Evolutionary conservation across 768 basidiomycete genomes (phyloP).

Genomic region (Pisolithus microcarpus): DNA sequence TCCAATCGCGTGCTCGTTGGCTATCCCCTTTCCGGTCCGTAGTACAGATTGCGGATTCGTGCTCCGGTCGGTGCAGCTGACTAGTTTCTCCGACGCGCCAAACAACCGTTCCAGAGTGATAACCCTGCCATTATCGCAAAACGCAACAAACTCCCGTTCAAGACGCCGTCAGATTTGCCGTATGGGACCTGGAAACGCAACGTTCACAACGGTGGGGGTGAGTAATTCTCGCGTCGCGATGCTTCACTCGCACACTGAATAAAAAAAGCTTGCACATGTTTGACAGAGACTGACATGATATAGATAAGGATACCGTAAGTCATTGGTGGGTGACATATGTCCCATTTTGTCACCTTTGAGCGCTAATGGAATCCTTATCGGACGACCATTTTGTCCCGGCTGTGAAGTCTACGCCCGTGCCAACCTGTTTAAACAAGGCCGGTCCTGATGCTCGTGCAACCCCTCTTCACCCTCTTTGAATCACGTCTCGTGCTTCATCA

Average conservation of each 20-base stretch:
- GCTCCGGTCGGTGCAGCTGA: neutral
- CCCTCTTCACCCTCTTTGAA: conserved; percentile 12
- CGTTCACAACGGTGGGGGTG: neutral
- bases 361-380: conserved; percentile 1
- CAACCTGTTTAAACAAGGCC: neutral
- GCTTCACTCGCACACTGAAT: neutral
- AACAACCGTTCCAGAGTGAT: too few relatives aligned
- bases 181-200: neutral
- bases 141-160: too few relatives aligned
- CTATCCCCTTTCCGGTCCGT: neutral
- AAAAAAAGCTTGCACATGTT: neutral
- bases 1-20: neutral
- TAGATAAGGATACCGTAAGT: conserved; percentile 14
- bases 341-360: neutral
- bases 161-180: too few relatives aligned
- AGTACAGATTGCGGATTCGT: neutral
- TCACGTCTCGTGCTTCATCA: neutral
- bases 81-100: too few relatives aligned
- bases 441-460: neutral
- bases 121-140: too few relatives aligned
- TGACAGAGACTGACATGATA: conserved; percentile 1
- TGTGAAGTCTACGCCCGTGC: neutral
- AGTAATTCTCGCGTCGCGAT: neutral
- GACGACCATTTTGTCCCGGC: neutral
- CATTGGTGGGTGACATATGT: conserved; percentile 6